Evolutionary conservation across 148 eudicot species (phyloP).

Genomic region (Diospyros kaki): DNA sequence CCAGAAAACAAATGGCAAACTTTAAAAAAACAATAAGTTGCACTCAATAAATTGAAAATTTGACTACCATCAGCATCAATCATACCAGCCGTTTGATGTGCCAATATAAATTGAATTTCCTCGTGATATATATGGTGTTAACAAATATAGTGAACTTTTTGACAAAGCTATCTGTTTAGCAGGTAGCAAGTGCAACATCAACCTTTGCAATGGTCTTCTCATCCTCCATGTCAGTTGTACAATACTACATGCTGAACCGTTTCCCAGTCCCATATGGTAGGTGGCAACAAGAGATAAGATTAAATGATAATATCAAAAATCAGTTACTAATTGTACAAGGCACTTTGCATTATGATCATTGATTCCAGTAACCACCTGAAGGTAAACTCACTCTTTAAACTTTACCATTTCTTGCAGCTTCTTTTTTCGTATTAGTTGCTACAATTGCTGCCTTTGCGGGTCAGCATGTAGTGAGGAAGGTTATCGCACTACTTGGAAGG

Average conservation of each 20-base stretch:
- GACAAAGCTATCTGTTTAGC: constrained; percentile 11
- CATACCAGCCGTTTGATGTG: neutral
- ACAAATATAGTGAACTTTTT: neutral
- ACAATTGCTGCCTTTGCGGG: constrained; percentile 46
- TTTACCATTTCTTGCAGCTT: constrained; percentile 22
- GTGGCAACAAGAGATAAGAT: neutral
- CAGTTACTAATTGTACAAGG: neutral
- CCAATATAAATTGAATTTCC: neutral
- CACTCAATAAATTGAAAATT: neutral
- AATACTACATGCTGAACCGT: constrained; percentile 62
- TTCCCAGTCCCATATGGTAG: constrained; percentile 69
- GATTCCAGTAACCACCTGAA: neutral
- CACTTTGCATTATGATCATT: neutral
- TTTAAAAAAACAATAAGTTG: neutral
- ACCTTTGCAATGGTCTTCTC: constrained; percentile 69
- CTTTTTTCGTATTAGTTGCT: constrained; percentile 43
- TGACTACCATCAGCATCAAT: neutral
- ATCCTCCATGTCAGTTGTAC: constrained; percentile 64
- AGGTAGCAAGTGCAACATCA: constrained; percentile 75
- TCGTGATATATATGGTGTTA: neutral
- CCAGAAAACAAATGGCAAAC: neutral
- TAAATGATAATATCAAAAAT: neutral
- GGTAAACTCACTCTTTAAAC: neutral
- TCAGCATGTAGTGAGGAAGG: constrained; percentile 41
- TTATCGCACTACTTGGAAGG: constrained; percentile 41